Conservation (phyloP, 306 rosid species). For the Gleditsia sinensis region DNA sequence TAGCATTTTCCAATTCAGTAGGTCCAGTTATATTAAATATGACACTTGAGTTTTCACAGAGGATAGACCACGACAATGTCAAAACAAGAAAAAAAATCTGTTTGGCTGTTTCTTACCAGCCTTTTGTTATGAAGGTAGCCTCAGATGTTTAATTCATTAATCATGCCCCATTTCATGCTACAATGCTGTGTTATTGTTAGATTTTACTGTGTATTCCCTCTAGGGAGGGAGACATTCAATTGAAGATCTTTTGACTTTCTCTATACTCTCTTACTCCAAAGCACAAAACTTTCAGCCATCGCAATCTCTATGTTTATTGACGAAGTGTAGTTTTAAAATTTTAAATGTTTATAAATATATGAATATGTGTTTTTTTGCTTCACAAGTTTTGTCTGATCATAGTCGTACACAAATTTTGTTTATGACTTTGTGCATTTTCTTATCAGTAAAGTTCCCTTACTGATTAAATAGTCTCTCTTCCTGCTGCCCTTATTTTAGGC, state of each 20-base stretch:
- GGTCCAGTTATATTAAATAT: too few species aligned
- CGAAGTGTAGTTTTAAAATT: background rate
- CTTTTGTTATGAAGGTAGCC: too few species aligned
- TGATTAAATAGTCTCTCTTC: slow-evolving; percentile 27
- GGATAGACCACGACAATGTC: too few species aligned
- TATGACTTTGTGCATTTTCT: background rate
- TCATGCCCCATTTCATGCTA: background rate
- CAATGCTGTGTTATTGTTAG: background rate
- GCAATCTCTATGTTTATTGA: background rate
- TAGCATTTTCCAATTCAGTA: too few species aligned
- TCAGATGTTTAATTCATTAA: background rate
- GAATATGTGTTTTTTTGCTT: background rate
- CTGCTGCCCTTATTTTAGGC: slow-evolving; percentile 57
- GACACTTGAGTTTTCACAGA: too few species aligned
- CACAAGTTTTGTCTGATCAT: background rate
- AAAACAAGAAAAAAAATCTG: too few species aligned
- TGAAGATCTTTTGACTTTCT: background rate
- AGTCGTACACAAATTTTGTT: background rate
- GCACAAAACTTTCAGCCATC: background rate
- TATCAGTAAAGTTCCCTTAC: background rate
- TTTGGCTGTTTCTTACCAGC: too few species aligned
- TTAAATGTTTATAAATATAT: background rate
- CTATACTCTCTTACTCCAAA: background rate
- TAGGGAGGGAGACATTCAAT: background rate
- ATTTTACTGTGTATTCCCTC: background rate